These are phyloP conservation scores for Solanum rostratum DNA, from an alignment of 257 asterid species.

Conservation along the genomic window DNA sequence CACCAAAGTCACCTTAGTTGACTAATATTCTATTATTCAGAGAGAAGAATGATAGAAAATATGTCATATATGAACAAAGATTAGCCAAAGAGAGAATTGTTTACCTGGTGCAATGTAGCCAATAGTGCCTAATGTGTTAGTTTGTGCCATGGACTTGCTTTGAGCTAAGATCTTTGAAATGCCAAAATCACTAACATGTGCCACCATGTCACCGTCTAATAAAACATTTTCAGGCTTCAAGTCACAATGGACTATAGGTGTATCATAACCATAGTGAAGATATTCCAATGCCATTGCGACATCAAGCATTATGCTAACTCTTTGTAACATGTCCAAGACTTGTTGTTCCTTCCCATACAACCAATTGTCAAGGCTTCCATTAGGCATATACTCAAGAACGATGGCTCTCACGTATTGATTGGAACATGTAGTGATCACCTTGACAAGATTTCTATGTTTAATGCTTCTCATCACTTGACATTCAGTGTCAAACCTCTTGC, in stretches of 20 bases:
- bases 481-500: constrained; percentile 20
- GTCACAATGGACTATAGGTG: constrained; percentile 29
- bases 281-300: constrained; percentile 32
- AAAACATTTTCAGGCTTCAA: constrained; percentile 25
- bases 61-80: background rate
- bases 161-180: constrained; percentile 18
- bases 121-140: constrained; percentile 24
- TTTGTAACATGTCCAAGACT: background rate
- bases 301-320: constrained; percentile 17
- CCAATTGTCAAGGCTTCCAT: constrained; percentile 28
- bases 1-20: background rate
- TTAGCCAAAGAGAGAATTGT: background rate
- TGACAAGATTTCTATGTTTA: constrained; percentile 26
- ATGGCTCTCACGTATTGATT: constrained; percentile 11
- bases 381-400: constrained; percentile 27
- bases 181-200: constrained; percentile 37
- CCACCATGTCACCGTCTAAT: constrained; percentile 20
- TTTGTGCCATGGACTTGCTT: constrained; percentile 3
- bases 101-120: constrained; percentile 38
- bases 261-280: constrained; percentile 17
- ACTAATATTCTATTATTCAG: background rate
- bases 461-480: constrained; percentile 18
- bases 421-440: constrained; percentile 23
- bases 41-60: background rate
- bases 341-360: constrained; percentile 1